Conservation (phyloP, 345 rosid genomes). For the Bruguiera sexangula region DNA sequence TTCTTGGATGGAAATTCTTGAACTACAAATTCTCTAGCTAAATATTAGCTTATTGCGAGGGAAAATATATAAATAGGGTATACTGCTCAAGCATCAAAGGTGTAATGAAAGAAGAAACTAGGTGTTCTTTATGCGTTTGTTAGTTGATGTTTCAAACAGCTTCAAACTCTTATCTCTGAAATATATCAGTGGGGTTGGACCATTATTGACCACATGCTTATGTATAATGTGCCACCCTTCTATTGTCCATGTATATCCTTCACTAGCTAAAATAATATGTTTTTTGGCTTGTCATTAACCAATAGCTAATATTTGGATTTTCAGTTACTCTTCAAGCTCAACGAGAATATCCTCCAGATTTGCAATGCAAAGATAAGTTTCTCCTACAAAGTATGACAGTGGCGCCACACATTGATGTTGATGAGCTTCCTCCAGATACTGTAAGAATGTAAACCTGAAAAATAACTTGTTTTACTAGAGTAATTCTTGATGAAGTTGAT, state of each 20-base stretch:
- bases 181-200: neutral
- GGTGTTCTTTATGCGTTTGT: neutral
- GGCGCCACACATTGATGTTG: conserved; percentile 67
- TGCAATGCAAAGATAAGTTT: conserved; percentile 98
- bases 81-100: neutral
- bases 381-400: conserved; percentile 84
- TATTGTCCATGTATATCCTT: neutral
- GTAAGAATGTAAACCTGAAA: conserved; percentile 40
- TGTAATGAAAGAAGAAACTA: neutral
- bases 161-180: neutral
- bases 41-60: neutral
- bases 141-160: neutral
- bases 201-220: neutral
- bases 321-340: conserved; percentile 95
- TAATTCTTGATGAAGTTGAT: neutral
- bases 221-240: conserved; percentile 5
- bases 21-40: neutral
- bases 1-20: neutral
- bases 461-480: conserved; percentile 1
- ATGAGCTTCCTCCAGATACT: conserved; percentile 80
- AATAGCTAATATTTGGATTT: conserved; percentile 14
- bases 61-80: neutral
- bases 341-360: conserved; percentile 64
- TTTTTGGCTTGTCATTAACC: conserved; percentile 9
- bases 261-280: neutral